Percentiles rank a stretch among this genome's conserved stretches.
Conservation (phyloP, 2,329 filamentous ascomycete genomes). For the Septoria petroselini region DNA sequence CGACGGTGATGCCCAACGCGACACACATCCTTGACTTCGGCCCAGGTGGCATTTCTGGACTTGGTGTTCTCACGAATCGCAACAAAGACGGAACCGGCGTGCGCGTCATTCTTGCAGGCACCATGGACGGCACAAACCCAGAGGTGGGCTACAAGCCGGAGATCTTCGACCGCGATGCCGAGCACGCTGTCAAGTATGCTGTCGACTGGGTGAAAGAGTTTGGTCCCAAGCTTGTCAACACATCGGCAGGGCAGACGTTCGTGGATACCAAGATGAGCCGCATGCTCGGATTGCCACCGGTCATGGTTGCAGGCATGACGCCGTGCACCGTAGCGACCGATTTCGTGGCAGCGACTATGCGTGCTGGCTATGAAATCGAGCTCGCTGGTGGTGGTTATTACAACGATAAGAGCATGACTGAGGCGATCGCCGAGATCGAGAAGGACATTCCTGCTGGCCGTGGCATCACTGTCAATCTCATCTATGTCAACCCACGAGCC, state of each 20-base stretch:
- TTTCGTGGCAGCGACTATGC: slow-evolving; percentile 89
- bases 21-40: slow-evolving; percentile 97
- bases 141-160: slow-evolving; percentile 98
- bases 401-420: slow-evolving; percentile 75
- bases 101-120: slow-evolving; percentile 88
- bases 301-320: slow-evolving; percentile 94
- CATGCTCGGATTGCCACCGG: slow-evolving; percentile 75
- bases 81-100: slow-evolving; percentile 99
- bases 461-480: slow-evolving; percentile 84
- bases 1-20: slow-evolving; percentile 83
- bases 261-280: slow-evolving; percentile 97
- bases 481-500: slow-evolving; percentile 83
- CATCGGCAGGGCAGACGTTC: slow-evolving; percentile 81
- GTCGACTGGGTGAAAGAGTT: slow-evolving; percentile 98
- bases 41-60: slow-evolving; percentile 91
- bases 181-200: slow-evolving; percentile 90
- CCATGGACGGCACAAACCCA: slow-evolving; percentile 82
- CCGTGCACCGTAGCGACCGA: slow-evolving; percentile 86
- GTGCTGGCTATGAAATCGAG: slow-evolving; percentile 91
- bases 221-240: slow-evolving; percentile 87
- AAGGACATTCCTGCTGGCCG: slow-evolving; percentile 77
- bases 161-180: slow-evolving; percentile 92
- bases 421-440: slow-evolving; percentile 80
- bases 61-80: slow-evolving; percentile 92
- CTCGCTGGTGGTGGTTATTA: slow-evolving; percentile 88